Evolutionary conservation across 805 yeast genomes (phyloP).

Genomic region (Starmerella apicola): DNA sequence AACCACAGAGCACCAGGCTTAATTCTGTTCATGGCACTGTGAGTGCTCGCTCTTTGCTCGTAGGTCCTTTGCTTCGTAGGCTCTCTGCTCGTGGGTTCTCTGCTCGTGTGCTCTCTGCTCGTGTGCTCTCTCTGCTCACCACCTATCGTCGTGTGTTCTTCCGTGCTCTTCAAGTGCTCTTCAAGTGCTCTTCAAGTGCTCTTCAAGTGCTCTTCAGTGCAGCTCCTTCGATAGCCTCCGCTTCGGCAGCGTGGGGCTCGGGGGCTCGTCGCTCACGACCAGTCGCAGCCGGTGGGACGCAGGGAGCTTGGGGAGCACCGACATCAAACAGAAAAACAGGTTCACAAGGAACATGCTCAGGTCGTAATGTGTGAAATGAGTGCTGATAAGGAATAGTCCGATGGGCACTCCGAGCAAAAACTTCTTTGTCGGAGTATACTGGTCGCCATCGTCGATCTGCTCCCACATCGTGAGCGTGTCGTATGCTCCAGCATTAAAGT

Average conservation of each 20-base stretch:
- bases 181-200: too few relatives aligned
- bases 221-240: too few relatives aligned
- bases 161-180: too few relatives aligned
- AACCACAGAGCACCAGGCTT: too few relatives aligned
- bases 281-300: conserved; percentile 28
- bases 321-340: conserved; percentile 67
- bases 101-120: too few relatives aligned
- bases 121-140: too few relatives aligned
- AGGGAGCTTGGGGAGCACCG: conserved; percentile 86
- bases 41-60: too few relatives aligned
- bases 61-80: too few relatives aligned
- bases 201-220: too few relatives aligned
- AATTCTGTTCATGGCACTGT: too few relatives aligned
- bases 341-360: conserved; percentile 66
- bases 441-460: conserved; percentile 90
- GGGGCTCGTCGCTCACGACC: conserved; percentile 21
- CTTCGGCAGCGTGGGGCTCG: conserved; percentile 8
- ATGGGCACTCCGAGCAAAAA: conserved; percentile 89
- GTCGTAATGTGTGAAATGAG: conserved; percentile 84
- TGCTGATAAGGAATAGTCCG: conserved; percentile 66
- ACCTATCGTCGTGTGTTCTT: too few relatives aligned
- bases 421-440: conserved; percentile 92
- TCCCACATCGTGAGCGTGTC: conserved; percentile 98
- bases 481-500: conserved; percentile 86
- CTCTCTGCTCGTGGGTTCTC: too few relatives aligned